These are phyloP conservation scores for Penicillium verrucosum DNA, from an alignment of 2,329 filamentous ascomycete genomes.

Conservation along the genomic window DNA sequence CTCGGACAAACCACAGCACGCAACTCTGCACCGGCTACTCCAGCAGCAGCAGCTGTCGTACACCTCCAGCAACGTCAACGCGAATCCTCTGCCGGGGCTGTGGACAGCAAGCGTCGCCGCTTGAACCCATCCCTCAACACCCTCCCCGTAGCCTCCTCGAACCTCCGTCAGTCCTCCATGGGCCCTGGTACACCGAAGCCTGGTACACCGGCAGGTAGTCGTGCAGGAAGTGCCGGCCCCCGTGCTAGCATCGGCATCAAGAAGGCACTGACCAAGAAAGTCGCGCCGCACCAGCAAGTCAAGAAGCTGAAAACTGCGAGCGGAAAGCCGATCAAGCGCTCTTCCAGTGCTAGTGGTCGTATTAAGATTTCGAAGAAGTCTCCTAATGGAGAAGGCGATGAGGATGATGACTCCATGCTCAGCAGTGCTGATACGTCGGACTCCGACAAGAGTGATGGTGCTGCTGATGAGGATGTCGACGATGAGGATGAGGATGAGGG, in stretches of 20 bases:
- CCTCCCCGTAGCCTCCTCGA: constrained; percentile 54
- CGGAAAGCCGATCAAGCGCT: constrained; percentile 42
- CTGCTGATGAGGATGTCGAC: constrained; percentile 43
- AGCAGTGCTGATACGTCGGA: constrained; percentile 51
- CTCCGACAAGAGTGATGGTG: constrained; percentile 40
- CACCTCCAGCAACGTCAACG: constrained; percentile 50
- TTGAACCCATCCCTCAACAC: constrained; percentile 53
- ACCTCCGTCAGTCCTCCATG: constrained; percentile 58
- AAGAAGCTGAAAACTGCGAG: constrained; percentile 38
- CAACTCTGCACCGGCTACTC: constrained; percentile 46
- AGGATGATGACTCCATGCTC: constrained; percentile 53
- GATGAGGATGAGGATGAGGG: constrained; percentile 50
- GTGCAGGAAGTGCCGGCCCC: constrained; percentile 60
- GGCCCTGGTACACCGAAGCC: constrained; percentile 64
- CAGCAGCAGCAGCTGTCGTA: constrained; percentile 34
- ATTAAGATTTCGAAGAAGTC: constrained; percentile 43
- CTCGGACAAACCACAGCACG: constrained; percentile 38
- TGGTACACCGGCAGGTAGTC: constrained; percentile 50
- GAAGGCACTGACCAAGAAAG: constrained; percentile 52
- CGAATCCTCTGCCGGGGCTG: constrained; percentile 54
- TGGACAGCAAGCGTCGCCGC: constrained; percentile 58
- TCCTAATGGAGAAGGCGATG: constrained; percentile 39
- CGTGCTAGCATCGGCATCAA: constrained; percentile 41
- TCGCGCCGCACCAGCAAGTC: constrained; percentile 54
- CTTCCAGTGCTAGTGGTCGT: constrained; percentile 40